These are phyloP conservation scores for Claviceps arundinis DNA, from an alignment of 2,329 filamentous ascomycete species.

Conservation along the genomic window DNA sequence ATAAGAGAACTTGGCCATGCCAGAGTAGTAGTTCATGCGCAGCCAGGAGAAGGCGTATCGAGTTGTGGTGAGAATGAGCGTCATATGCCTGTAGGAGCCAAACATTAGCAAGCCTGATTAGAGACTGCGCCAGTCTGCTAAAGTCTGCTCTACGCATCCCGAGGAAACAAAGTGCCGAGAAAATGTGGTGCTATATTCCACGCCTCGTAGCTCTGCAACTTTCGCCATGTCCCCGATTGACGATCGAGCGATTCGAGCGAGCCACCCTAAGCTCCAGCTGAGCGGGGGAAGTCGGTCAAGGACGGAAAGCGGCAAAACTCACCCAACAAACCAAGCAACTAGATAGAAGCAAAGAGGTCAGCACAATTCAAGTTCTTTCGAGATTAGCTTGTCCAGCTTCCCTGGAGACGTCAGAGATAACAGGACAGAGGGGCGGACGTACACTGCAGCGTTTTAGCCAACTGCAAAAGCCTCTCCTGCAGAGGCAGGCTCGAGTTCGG, in stretches of 20 bases:
- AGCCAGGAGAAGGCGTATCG: constrained; percentile 80
- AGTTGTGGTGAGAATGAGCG: constrained; percentile 67
- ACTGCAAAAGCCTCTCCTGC: constrained; percentile 57
- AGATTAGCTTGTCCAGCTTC: neutral
- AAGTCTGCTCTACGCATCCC: neutral
- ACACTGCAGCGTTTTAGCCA: constrained; percentile 91
- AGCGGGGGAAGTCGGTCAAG: constrained; percentile 3
- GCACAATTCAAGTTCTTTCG: constrained; percentile 8
- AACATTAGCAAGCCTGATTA: constrained; percentile 5
- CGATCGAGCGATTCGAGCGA: neutral
- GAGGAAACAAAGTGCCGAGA: neutral
- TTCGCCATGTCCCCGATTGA: neutral
- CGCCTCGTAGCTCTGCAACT: neutral
- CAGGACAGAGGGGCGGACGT: constrained; percentile 25
- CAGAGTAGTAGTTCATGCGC: constrained; percentile 72
- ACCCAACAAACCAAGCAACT: constrained; percentile 76
- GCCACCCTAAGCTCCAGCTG: neutral
- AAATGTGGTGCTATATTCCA: neutral
- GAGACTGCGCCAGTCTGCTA: neutral
- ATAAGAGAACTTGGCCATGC: constrained; percentile 72
- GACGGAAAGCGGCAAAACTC: constrained; percentile 28
- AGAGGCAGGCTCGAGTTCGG: constrained; percentile 57
- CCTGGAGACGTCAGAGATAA: neutral
- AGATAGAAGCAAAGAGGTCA: constrained; percentile 18
- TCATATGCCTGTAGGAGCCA: constrained; percentile 54